phyloP scores from a whole-genome alignment of 352 stramenopile genomes.

The Poterioochromonas sp. region DNA sequence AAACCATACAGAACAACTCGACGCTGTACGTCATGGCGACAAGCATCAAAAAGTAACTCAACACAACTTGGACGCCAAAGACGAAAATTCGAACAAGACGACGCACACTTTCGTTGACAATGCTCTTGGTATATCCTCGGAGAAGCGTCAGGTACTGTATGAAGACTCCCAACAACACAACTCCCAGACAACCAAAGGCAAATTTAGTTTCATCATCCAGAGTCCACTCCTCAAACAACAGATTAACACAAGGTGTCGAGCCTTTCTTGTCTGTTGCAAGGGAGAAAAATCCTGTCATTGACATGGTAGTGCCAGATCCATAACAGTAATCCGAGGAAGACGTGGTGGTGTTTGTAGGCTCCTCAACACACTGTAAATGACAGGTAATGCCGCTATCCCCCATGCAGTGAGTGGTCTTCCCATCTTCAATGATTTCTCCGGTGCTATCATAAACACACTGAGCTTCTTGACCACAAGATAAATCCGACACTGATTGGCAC shows the following conservation, averaged over 20 bases:
- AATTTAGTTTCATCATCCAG: not conserved
- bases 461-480: too few relatives aligned
- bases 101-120: not conserved
- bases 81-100: not conserved
- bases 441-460: too few relatives aligned
- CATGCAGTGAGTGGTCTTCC: too few relatives aligned
- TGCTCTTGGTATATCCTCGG: not conserved
- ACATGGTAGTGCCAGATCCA: constrained; percentile 7
- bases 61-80: not conserved
- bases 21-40: constrained; percentile 14
- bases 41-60: constrained; percentile 19
- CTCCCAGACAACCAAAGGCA: constrained; percentile 13
- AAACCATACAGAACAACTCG: constrained; percentile 21
- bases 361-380: not conserved
- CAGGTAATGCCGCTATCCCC: constrained; percentile 3
- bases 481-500: too few relatives aligned
- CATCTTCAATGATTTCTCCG: too few relatives aligned
- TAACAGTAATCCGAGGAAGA: constrained; percentile 5
- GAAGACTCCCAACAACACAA: not conserved
- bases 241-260: not conserved
- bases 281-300: constrained; percentile 2
- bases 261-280: not conserved
- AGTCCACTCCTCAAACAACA: constrained; percentile 16
- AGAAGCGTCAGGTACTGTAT: not conserved
- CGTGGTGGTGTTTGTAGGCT: not conserved